Evolutionary conservation across 495 filamentous ascomycete species (phyloP).

Genomic region (Astrocystis sublimbata): DNA sequence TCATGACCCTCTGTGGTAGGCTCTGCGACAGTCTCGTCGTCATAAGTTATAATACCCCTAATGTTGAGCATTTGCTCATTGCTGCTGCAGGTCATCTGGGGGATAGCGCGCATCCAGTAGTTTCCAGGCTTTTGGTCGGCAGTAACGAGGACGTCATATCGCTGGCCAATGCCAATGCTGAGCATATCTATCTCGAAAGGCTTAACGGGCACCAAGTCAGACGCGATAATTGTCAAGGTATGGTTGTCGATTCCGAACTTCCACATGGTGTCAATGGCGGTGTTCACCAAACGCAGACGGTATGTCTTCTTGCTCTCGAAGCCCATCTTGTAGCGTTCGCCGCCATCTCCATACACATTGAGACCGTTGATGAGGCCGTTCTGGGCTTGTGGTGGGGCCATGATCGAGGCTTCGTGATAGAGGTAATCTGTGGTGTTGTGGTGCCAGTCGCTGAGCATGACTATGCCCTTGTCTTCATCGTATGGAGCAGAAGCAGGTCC

Average conservation of each 20-base stretch:
- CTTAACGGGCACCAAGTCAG: constrained; percentile 49
- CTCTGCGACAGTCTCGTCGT: constrained; percentile 30
- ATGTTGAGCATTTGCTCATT: constrained; percentile 51
- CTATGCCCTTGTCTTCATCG: constrained; percentile 51
- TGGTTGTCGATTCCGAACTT: constrained; percentile 55
- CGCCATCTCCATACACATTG: constrained; percentile 40
- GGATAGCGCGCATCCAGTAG: constrained; percentile 66
- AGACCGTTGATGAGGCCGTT: constrained; percentile 57
- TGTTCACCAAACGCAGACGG: constrained; percentile 58
- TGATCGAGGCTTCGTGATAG: constrained; percentile 35
- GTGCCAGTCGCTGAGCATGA: constrained; percentile 52
- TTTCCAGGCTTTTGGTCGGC: constrained; percentile 52
- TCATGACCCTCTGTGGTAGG: constrained; percentile 35
- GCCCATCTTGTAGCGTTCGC: constrained; percentile 39
- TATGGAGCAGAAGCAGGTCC: constrained; percentile 53
- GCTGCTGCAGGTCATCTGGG: constrained; percentile 50
- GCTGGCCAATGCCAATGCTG: constrained; percentile 64
- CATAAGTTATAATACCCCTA: constrained; percentile 59
- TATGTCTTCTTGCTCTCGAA: constrained; percentile 52
- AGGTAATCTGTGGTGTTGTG: constrained; percentile 44
- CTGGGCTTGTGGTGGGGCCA: constrained; percentile 41
- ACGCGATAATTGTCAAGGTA: constrained; percentile 49
- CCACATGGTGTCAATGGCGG: constrained; percentile 49
- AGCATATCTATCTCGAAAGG: constrained; percentile 49
- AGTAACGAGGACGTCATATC: constrained; percentile 65